These are phyloP conservation scores for Penicillium alfredii DNA, from an alignment of 495 filamentous ascomycete species.

Conservation along the genomic window DNA sequence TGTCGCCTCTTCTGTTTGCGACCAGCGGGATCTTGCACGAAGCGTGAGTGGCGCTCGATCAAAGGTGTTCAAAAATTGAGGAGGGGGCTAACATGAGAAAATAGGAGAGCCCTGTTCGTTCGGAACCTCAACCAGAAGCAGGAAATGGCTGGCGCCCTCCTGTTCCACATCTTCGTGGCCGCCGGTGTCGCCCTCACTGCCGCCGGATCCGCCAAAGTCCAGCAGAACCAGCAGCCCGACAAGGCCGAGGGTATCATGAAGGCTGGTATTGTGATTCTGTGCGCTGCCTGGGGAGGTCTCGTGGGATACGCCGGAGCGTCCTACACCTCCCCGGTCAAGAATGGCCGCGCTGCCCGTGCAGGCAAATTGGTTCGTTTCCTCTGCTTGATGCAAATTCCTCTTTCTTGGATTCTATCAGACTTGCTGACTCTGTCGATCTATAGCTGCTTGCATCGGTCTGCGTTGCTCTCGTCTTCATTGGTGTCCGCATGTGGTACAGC, in stretches of 20 bases:
- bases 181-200: conserved; percentile 5
- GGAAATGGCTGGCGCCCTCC: neutral
- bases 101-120: conserved; percentile 1
- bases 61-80: too few relatives aligned
- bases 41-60: conserved; percentile 24
- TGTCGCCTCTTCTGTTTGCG: conserved; percentile 39
- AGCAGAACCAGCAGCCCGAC: conserved; percentile 1
- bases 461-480: conserved; percentile 3
- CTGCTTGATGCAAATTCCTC: too few relatives aligned
- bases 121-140: neutral
- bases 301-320: neutral
- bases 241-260: conserved; percentile 2
- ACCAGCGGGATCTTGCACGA: conserved; percentile 34
- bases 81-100: neutral
- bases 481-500: conserved; percentile 8
- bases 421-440: neutral
- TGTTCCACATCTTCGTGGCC: conserved; percentile 5
- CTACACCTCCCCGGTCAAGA: neutral
- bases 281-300: conserved; percentile 1
- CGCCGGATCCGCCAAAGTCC: conserved; percentile 5
- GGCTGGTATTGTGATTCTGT: conserved; percentile 6
- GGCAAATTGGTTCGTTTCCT: neutral
- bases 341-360: neutral
- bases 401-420: too few relatives aligned
- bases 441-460: conserved; percentile 4